A percentile compares a stretch with the other conserved stretches of the same genome.
Evolutionary conservation across 2,329 filamentous ascomycete genomes (phyloP).

Genomic region (Fusarium protoensiforme): DNA sequence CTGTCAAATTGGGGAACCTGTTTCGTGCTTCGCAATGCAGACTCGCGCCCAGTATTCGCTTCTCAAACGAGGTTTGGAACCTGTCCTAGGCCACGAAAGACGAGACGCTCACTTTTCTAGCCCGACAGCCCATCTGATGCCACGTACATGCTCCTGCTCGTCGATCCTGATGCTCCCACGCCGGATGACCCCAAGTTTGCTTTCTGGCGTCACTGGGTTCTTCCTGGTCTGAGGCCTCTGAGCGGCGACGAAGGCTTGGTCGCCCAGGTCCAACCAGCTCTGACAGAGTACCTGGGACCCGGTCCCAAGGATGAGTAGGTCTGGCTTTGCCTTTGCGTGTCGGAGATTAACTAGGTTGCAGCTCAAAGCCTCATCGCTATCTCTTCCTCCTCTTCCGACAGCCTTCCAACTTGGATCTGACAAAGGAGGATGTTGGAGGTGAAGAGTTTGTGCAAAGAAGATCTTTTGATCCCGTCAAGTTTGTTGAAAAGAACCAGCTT

Average conservation of each 20-base stretch:
- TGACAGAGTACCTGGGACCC: slow-evolving; percentile 57
- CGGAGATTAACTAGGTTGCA: slow-evolving; percentile 24
- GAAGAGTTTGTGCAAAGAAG: slow-evolving; percentile 59
- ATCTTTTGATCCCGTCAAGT: slow-evolving; percentile 54
- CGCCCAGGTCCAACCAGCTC: slow-evolving; percentile 45
- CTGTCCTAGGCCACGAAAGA: fast-evolving
- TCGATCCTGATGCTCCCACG: slow-evolving; percentile 66
- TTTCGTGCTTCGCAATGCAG: slow-evolving; percentile 54
- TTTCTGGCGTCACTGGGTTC: slow-evolving; percentile 66
- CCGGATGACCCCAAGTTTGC: slow-evolving; percentile 66
- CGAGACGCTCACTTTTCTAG: slow-evolving; percentile 13
- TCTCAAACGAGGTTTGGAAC: slow-evolving; percentile 46
- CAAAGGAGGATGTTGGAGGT: slow-evolving; percentile 57
- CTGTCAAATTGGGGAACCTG: slow-evolving; percentile 51
- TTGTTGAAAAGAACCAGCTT: slow-evolving; percentile 52
- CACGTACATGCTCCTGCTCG: slow-evolving; percentile 60
- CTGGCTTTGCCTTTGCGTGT: neutral
- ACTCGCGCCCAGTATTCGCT: slow-evolving; percentile 50
- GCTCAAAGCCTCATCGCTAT: slow-evolving; percentile 61
- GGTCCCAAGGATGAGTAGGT: slow-evolving; percentile 60
- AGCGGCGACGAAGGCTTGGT: slow-evolving; percentile 34
- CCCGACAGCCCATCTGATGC: slow-evolving; percentile 39
- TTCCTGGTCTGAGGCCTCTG: slow-evolving; percentile 53
- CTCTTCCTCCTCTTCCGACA: slow-evolving; percentile 58
- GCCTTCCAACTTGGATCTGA: slow-evolving; percentile 47